These are phyloP conservation scores for Hypoxylon sp. DNA, from an alignment of 2,329 filamentous ascomycete genomes.

Conservation along the genomic window DNA sequence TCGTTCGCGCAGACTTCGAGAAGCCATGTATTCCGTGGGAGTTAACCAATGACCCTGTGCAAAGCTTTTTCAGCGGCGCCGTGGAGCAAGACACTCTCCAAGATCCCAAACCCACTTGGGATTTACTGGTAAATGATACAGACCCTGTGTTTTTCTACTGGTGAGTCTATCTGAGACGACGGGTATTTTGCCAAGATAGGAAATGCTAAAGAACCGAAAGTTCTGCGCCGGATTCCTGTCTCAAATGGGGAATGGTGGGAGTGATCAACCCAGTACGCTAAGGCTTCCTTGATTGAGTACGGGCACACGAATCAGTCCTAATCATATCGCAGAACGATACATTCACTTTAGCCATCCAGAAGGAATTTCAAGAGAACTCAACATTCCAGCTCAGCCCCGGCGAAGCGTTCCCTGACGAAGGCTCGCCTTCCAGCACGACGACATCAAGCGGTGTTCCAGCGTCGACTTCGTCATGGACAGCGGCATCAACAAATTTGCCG, in stretches of 20 bases:
- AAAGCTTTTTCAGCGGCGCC: conserved; percentile 66
- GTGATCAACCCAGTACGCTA: conserved; percentile 74
- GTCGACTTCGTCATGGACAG: neutral
- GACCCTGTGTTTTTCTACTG: conserved; percentile 77
- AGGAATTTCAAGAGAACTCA: conserved; percentile 59
- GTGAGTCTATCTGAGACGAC: conserved; percentile 23
- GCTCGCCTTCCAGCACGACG: conserved; percentile 32
- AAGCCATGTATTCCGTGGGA: conserved; percentile 74
- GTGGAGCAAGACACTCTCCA: conserved; percentile 9
- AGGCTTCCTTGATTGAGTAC: conserved; percentile 41
- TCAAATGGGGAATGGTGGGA: conserved; percentile 76
- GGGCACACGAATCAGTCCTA: conserved; percentile 12
- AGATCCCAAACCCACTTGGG: conserved; percentile 53
- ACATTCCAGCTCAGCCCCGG: conserved; percentile 67
- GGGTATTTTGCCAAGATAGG: neutral
- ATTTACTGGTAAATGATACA: conserved; percentile 42
- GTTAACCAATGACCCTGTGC: conserved; percentile 59
- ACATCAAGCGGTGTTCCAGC: conserved; percentile 30
- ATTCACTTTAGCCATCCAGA: conserved; percentile 61
- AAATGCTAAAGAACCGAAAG: conserved; percentile 19
- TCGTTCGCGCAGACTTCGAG: conserved; percentile 69
- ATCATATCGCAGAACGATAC: conserved; percentile 56
- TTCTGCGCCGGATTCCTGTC: conserved; percentile 74
- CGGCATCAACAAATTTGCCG: conserved; percentile 20
- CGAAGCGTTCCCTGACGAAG: conserved; percentile 64